Percentiles rank a stretch among this genome's conserved stretches.
These are phyloP conservation scores for Scenedesmus sp. DNA, from an alignment of 163 green algal species.

Conservation along the genomic window DNA sequence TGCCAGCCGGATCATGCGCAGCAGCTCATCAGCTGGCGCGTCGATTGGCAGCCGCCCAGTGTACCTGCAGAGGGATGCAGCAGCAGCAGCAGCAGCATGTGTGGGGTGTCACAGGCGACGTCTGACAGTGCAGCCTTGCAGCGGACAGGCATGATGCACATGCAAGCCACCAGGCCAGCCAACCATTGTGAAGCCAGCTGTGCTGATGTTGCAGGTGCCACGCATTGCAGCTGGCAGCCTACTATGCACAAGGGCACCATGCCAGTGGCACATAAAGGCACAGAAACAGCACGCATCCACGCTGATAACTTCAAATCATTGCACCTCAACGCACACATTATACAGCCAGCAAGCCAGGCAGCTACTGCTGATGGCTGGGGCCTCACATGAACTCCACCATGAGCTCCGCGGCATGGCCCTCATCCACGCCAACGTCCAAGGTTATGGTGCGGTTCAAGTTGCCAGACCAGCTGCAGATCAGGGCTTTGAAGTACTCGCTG, in stretches of 20 bases:
- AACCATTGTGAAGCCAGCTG: too few species aligned
- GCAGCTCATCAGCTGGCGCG: slow-evolving; percentile 41
- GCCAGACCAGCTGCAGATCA: slow-evolving; percentile 46
- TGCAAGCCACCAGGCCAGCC: not conserved
- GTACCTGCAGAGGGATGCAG: slow-evolving; percentile 47
- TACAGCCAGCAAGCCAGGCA: not conserved
- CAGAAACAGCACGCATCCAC: too few species aligned
- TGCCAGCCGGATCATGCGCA: slow-evolving; percentile 52
- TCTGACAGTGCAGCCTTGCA: too few species aligned
- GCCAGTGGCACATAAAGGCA: too few species aligned
- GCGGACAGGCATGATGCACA: not conserved
- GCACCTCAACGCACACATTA: not conserved
- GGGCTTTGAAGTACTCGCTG: slow-evolving; percentile 51
- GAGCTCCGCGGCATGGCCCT: slow-evolving; percentile 39
- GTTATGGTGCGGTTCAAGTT: slow-evolving; percentile 46
- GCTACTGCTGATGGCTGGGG: too few species aligned
- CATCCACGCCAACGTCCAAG: slow-evolving; percentile 41
- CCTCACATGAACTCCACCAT: slow-evolving; percentile 58
- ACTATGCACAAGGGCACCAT: not conserved
- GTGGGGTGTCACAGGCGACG: too few species aligned
- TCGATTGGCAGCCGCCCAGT: slow-evolving; percentile 48
- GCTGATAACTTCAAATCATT: not conserved
- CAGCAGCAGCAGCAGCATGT: slow-evolving; percentile 38
- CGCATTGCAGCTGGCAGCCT: not conserved
- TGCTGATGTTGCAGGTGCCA: too few species aligned